A percentile compares a stretch with the other conserved stretches of the same genome.
These are phyloP conservation scores for Ustilago shanxiensis DNA, from an alignment of 1,284 basidiomycete species.

Conservation along the genomic window DNA sequence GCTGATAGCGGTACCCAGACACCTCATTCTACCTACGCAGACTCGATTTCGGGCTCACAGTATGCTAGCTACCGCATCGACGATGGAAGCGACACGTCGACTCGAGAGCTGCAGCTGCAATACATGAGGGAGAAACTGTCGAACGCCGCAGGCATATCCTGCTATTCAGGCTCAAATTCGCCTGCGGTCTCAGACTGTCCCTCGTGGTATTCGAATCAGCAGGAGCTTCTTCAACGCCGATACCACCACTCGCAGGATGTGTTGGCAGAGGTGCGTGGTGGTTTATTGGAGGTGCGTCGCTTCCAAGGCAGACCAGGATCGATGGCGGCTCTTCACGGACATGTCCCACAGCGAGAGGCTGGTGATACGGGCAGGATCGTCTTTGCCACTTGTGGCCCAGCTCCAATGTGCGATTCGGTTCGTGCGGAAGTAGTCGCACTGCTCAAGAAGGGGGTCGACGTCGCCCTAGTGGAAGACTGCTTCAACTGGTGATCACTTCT, in stretches of 20 bases:
- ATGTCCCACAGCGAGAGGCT: conserved; percentile 6
- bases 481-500: conserved; percentile 31
- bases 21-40: background rate
- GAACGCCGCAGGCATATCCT: conserved; percentile 4
- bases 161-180: conserved; percentile 1
- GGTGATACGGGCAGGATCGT: conserved; percentile 6
- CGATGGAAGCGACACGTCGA: background rate
- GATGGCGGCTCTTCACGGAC: conserved; percentile 24
- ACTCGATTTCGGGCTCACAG: conserved; percentile 4
- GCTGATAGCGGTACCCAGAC: background rate
- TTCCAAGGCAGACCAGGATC: conserved; percentile 21
- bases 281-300: conserved; percentile 11
- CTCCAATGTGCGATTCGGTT: conserved; percentile 40
- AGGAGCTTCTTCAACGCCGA: background rate
- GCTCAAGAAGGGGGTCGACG: conserved; percentile 26
- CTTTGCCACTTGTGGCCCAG: conserved; percentile 32
- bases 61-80: conserved; percentile 5
- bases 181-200: background rate
- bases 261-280: background rate
- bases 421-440: conserved; percentile 25
- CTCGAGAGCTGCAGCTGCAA: conserved; percentile 4
- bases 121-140: conserved; percentile 1
- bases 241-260: conserved; percentile 2
- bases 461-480: conserved; percentile 36
- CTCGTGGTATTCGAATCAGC: background rate